A percentile compares a stretch with the other conserved stretches of the same genome.
Conservation (phyloP, 345 rosid genomes). For the Turnera subulata region DNA sequence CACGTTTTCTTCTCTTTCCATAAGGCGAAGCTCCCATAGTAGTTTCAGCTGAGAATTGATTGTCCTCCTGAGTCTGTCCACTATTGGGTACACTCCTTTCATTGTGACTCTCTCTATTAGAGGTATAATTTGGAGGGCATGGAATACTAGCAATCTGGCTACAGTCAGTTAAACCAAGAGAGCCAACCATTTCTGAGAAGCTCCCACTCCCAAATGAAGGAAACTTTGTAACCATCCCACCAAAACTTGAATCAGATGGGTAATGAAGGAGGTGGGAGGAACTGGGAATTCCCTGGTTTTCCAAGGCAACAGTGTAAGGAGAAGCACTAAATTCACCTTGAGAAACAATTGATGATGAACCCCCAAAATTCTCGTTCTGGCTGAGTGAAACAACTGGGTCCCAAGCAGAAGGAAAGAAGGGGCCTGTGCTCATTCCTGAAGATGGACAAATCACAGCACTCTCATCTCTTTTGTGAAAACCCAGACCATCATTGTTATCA, state of each 20-base stretch:
- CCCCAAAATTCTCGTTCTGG: slow-evolving; percentile 42
- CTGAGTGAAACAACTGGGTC: slow-evolving; percentile 53
- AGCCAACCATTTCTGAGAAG: slow-evolving; percentile 53
- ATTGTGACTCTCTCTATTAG: slow-evolving; percentile 38
- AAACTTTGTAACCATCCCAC: slow-evolving; percentile 48
- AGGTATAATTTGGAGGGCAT: slow-evolving; percentile 34
- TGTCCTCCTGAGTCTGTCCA: slow-evolving; percentile 40
- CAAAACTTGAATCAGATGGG: slow-evolving; percentile 54
- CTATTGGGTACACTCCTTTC: slow-evolving; percentile 36
- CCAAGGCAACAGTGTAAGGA: slow-evolving; percentile 47
- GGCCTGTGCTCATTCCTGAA: slow-evolving; percentile 36
- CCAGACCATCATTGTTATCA: slow-evolving; percentile 47
- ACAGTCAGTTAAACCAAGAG: slow-evolving; percentile 39
- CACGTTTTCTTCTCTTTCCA: slow-evolving; percentile 57
- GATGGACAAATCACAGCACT: slow-evolving; percentile 38
- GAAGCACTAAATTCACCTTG: slow-evolving; percentile 49
- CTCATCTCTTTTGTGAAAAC: slow-evolving; percentile 46
- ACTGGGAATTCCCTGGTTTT: slow-evolving; percentile 51
- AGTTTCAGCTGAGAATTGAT: slow-evolving; percentile 46
- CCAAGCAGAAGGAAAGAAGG: slow-evolving; percentile 77
- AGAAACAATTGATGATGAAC: slow-evolving; percentile 51
- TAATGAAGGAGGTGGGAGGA: slow-evolving; percentile 44
- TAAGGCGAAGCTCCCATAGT: slow-evolving; percentile 40
- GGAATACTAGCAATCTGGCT: slow-evolving; percentile 29
- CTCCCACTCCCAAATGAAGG: slow-evolving; percentile 53